phyloP scores from a whole-genome alignment of 1,284 basidiomycete species.

The Amylostereum areolatum region DNA sequence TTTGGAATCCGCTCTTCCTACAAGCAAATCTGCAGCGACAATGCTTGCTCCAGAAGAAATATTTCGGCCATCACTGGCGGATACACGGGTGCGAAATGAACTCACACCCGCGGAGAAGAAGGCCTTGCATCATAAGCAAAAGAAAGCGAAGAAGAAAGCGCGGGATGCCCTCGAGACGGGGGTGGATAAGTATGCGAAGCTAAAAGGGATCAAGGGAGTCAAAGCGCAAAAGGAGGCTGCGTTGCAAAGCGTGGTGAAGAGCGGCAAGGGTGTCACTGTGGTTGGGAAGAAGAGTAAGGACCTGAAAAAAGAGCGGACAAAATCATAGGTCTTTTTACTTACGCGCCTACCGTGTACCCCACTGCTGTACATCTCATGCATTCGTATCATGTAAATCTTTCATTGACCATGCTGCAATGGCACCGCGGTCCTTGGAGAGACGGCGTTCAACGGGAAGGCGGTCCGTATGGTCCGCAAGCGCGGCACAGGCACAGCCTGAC shows the following conservation, averaged over 20 bases:
- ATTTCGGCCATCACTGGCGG: conserved; percentile 53
- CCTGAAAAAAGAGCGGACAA: conserved; percentile 27
- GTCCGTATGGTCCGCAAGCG: too few species aligned
- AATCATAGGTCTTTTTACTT: conserved; percentile 10
- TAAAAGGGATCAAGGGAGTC: conserved; percentile 38
- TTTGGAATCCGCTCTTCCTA: conserved; percentile 88
- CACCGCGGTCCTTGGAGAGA: too few species aligned
- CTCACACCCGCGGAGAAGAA: conserved; percentile 86
- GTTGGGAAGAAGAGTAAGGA: conserved; percentile 66
- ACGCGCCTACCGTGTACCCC: too few species aligned
- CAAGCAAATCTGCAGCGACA: conserved; percentile 66
- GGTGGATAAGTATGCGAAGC: conserved; percentile 59
- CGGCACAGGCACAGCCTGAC: too few species aligned
- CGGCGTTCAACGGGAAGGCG: too few species aligned
- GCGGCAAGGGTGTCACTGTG: conserved; percentile 81
- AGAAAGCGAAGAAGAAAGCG: conserved; percentile 71
- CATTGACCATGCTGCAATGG: too few species aligned
- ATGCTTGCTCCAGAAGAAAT: conserved; percentile 96
- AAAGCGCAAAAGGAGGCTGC: conserved; percentile 83
- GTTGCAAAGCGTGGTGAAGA: conserved; percentile 73
- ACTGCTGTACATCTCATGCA: too few species aligned
- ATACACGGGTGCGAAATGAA: conserved; percentile 67
- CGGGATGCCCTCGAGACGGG: conserved; percentile 66
- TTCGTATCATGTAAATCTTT: too few species aligned
- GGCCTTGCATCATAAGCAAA: conserved; percentile 61